These are phyloP conservation scores for Ascochyta rabiei DNA, from an alignment of 2,329 filamentous ascomycete species.

Conservation along the genomic window DNA sequence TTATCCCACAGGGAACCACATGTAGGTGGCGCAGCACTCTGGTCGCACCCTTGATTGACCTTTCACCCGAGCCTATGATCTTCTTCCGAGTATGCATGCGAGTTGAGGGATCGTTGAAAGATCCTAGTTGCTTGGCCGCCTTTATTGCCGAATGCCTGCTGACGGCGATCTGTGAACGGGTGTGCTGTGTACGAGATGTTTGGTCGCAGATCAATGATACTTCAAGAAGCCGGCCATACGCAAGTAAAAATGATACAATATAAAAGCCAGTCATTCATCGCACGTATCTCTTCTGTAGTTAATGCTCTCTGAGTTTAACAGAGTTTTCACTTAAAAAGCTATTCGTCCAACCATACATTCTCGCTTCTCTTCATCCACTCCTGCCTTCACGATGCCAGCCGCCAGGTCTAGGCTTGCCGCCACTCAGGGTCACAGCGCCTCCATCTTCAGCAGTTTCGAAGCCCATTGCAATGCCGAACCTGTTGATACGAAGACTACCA, in stretches of 20 bases:
- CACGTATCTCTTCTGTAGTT: not conserved
- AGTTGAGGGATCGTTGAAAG: too few species aligned
- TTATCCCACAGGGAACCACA: not conserved
- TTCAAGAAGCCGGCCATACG: not conserved
- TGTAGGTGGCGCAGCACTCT: not conserved
- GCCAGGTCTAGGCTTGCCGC: slow-evolving; percentile 7
- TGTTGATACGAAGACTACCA: slow-evolving; percentile 27
- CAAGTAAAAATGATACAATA: not conserved
- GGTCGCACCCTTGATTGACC: not conserved
- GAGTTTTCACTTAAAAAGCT: not conserved
- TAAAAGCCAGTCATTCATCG: not conserved
- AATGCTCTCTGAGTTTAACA: not conserved
- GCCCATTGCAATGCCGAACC: slow-evolving; percentile 25
- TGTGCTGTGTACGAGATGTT: not conserved
- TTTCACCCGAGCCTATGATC: not conserved
- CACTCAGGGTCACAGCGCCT: slow-evolving; percentile 2
- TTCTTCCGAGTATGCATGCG: not conserved
- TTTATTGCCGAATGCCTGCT: not conserved
- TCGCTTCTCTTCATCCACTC: not conserved
- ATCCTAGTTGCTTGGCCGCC: too few species aligned
- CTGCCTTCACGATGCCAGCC: slow-evolving; percentile 3
- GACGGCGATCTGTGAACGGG: not conserved
- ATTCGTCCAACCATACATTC: not conserved
- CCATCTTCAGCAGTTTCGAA: slow-evolving; percentile 22
- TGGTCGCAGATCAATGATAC: not conserved